Evolutionary conservation across 768 basidiomycete species (phyloP), one percentile per base, ranked within the genome.

Genomic region (Tylopilus subfusipes): DNA sequence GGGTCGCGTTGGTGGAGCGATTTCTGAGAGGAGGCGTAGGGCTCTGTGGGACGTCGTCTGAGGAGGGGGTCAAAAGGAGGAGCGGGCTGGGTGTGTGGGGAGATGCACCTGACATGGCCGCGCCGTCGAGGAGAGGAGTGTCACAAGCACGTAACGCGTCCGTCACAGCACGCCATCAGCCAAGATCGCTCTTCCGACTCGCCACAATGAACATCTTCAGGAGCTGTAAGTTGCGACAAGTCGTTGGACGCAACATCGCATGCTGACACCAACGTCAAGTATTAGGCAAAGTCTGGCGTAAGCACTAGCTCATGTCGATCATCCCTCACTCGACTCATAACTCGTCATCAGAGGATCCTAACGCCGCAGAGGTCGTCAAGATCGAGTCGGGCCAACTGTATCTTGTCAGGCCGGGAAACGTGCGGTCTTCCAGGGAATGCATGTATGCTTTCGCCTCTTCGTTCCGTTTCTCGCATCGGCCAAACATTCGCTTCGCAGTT

Each of bases 401-500:
- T 73, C 85, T 98, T 52, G 86, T 95, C 50, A 83, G 96, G 36
- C 90, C 93, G 38, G 93, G 91, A 50, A 90, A 89, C 63, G 86
- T 97, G 63, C 88, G 94, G 55, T 88, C 91, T 21, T 90, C 90
- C 21, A 77, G 95, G 62, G 96, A 98, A 78, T 98, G 96, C 92
- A 97, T 98, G 94, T 97, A 66, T 59, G 92, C 55, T 49, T 8
- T 33, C 29, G 47, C 25, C 12, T 53, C 38, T 29, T 16, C 38
- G 2, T 29, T 36, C 44, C n/a, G 8, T 30, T 24, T 43, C 57
- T 44, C 33, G 31, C 42, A 42, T 48, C 42, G 14, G 40, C n/a
- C 27, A 48, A 42, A 48, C 33, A 30, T 52, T 36, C 48, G 44
- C 14, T 50, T 50, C 36, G 22, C 66, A 98, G 96, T 65, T 98